Conservation (phyloP, 2,329 filamentous ascomycete genomes). For the Dryadomyces sulphureus region DNA sequence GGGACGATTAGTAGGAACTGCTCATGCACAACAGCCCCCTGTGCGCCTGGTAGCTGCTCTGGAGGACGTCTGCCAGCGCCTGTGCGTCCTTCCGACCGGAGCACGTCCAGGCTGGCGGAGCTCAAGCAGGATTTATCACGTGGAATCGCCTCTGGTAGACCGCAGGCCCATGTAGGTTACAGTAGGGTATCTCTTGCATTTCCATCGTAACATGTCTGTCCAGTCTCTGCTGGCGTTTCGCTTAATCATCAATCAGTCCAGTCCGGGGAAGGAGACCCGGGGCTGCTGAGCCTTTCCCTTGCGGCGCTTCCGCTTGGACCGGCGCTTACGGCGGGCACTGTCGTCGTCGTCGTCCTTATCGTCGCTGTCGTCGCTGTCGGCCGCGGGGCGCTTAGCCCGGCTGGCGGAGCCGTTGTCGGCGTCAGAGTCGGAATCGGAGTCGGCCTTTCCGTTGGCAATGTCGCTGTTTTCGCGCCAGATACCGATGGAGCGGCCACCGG, state of each 20-base stretch:
- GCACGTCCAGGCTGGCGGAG: no score
- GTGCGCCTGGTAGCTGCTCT: no score
- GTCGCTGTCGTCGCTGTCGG: conserved; percentile 30
- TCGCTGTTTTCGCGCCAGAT: conserved; percentile 67
- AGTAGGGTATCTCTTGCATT: no score
- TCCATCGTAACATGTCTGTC: neutral
- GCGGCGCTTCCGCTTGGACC: conserved; percentile 16
- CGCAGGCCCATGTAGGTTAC: no score
- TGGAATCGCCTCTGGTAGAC: no score
- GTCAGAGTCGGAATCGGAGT: conserved; percentile 26
- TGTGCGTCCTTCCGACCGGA: no score
- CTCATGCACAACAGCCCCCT: no score
- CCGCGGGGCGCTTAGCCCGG: neutral
- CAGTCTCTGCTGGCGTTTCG: neutral
- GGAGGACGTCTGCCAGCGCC: no score
- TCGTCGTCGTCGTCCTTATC: conserved; percentile 17
- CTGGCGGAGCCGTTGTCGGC: conserved; percentile 13
- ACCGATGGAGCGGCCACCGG: conserved; percentile 73
- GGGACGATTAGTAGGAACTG: no score
- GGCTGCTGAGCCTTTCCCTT: conserved; percentile 10
- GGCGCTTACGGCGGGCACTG: conserved; percentile 15
- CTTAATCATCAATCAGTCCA: conserved; percentile 14
- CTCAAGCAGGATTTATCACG: no score
- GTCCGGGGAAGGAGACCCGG: conserved; percentile 16
- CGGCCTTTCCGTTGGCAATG: conserved; percentile 20